These are phyloP conservation scores for Rhytidhysteron rufulum DNA, from an alignment of 2,329 filamentous ascomycete species.

Conservation along the genomic window DNA sequence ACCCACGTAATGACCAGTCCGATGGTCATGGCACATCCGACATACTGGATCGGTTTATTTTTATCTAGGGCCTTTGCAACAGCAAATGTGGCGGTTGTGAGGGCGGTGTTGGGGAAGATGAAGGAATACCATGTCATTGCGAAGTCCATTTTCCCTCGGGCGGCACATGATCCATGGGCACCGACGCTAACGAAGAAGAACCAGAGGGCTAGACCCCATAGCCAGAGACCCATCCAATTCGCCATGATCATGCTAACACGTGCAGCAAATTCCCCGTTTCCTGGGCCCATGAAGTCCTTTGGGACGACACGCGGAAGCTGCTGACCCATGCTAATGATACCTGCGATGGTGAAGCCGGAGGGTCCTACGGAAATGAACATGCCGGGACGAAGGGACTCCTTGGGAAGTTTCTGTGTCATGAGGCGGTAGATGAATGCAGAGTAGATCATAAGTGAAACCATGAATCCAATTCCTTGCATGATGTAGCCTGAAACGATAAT, in stretches of 20 bases:
- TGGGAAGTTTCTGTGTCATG: conserved; percentile 82
- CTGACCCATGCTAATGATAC: conserved; percentile 56
- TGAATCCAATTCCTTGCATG: conserved; percentile 62
- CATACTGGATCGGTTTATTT: conserved; percentile 55
- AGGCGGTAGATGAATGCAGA: conserved; percentile 79
- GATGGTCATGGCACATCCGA: conserved; percentile 66
- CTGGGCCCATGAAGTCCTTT: conserved; percentile 53
- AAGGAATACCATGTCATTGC: conserved; percentile 86
- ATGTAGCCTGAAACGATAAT: conserved; percentile 59
- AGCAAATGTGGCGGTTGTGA: conserved; percentile 69
- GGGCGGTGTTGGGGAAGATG: conserved; percentile 74
- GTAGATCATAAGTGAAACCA: conserved; percentile 73
- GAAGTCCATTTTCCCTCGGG: conserved; percentile 62
- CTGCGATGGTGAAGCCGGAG: conserved; percentile 63
- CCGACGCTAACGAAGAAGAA: conserved; percentile 80
- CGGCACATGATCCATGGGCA: conserved; percentile 66
- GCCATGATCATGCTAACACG: conserved; percentile 53
- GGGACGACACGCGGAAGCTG: conserved; percentile 48
- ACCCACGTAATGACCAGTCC: conserved; percentile 65
- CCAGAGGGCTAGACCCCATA: conserved; percentile 80
- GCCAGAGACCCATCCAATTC: conserved; percentile 69
- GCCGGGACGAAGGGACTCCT: conserved; percentile 70
- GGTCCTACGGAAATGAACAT: conserved; percentile 86
- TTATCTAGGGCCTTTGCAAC: conserved; percentile 55
- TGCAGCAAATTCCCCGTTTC: conserved; percentile 49